Evolutionary conservation across 495 filamentous ascomycete species (phyloP).

Genomic region (Lophium mytilinum): DNA sequence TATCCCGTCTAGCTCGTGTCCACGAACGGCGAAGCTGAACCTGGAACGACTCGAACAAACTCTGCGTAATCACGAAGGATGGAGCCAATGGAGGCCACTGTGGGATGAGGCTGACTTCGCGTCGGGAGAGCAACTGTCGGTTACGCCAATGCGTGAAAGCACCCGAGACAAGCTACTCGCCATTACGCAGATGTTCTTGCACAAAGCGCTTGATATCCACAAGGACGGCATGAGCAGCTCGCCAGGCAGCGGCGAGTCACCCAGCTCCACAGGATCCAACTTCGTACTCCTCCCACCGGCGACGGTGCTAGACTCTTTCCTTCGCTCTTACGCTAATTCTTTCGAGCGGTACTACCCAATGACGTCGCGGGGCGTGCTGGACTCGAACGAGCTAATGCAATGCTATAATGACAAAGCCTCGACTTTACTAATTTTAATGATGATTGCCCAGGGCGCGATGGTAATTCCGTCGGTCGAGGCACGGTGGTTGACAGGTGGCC

Average conservation of each 20-base stretch:
- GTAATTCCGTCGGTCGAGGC: constrained; percentile 49
- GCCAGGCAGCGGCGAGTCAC: constrained; percentile 31
- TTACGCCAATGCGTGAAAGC: constrained; percentile 33
- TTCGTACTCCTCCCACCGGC: constrained; percentile 52
- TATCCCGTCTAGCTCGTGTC: constrained; percentile 44
- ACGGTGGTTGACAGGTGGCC: constrained; percentile 49
- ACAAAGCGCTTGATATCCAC: constrained; percentile 55
- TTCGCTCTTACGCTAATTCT: constrained; percentile 51
- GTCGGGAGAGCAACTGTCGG: constrained; percentile 40
- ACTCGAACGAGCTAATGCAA: constrained; percentile 52
- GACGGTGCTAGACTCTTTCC: constrained; percentile 51
- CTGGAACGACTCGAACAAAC: constrained; percentile 50
- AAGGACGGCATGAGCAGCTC: constrained; percentile 31
- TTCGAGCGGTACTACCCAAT: constrained; percentile 52
- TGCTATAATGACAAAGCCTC: constrained; percentile 47
- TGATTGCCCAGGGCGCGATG: constrained; percentile 58
- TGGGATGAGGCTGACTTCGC: constrained; percentile 43
- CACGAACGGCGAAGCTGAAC: constrained; percentile 49
- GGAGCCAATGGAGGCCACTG: constrained; percentile 40
- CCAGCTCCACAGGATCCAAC: constrained; percentile 38
- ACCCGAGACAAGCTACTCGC: constrained; percentile 57
- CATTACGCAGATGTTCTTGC: constrained; percentile 54
- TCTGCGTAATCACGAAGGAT: constrained; percentile 33
- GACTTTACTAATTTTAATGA: constrained; percentile 51
- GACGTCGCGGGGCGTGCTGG: constrained; percentile 43